Percentiles rank a stretch among this genome's conserved stretches.
phyloP scores from a whole-genome alignment of 495 filamentous ascomycete species.

The Hypoxylon rickii region DNA sequence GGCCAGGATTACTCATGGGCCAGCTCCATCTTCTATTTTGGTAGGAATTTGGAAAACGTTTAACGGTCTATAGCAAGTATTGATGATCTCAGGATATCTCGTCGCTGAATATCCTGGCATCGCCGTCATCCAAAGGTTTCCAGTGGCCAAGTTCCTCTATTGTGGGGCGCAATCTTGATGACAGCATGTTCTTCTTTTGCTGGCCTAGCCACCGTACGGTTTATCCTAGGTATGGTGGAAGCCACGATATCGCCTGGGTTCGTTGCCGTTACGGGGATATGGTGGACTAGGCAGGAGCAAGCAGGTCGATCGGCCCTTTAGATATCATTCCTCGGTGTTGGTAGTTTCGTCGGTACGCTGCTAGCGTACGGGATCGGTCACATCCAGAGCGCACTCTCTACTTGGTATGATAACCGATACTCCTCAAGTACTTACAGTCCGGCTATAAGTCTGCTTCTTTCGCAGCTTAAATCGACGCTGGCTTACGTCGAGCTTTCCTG shows the following conservation, averaged over 20 bases:
- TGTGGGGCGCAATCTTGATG: slow-evolving; percentile 29
- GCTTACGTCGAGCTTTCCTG: too few species aligned
- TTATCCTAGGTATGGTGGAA: slow-evolving; percentile 31
- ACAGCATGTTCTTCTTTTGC: slow-evolving; percentile 33
- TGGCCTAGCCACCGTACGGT: slow-evolving; percentile 24
- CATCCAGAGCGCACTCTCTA: slow-evolving; percentile 29
- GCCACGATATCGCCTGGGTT: slow-evolving; percentile 31
- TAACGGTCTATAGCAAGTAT: not conserved
- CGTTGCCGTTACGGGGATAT: slow-evolving; percentile 29
- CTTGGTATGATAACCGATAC: slow-evolving; percentile 33
- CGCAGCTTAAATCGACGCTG: too few species aligned
- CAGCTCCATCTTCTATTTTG: slow-evolving; percentile 38
- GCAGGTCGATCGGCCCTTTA: slow-evolving; percentile 46
- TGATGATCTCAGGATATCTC: slow-evolving; percentile 33
- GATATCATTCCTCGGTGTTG: slow-evolving; percentile 48
- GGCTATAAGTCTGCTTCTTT: too few species aligned
- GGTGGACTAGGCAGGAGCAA: slow-evolving; percentile 34
- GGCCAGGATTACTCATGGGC: slow-evolving; percentile 59
- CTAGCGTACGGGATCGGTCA: slow-evolving; percentile 32
- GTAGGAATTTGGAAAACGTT: not conserved
- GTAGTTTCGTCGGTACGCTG: slow-evolving; percentile 34
- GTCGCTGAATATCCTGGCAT: slow-evolving; percentile 56
- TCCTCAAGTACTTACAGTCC: not conserved
- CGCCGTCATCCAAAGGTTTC: slow-evolving; percentile 51
- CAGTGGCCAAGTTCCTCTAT: slow-evolving; percentile 51